Evolutionary conservation across 2,329 filamentous ascomycete genomes (phyloP).

Genomic region (Botrytis medusae): DNA sequence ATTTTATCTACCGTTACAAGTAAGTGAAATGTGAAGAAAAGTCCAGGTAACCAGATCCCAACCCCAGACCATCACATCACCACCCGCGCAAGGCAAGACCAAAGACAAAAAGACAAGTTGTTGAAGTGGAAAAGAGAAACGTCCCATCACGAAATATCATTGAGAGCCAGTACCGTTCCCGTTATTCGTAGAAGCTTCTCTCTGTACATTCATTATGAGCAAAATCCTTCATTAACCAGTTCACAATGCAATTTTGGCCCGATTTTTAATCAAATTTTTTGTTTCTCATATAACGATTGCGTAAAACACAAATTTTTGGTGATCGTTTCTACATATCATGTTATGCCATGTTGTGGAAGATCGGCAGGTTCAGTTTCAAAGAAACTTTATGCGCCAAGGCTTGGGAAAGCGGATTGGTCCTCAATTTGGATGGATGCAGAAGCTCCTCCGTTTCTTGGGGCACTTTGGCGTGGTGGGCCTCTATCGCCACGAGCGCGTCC

Average conservation of each 20-base stretch:
- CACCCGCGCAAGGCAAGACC: constrained; percentile 2
- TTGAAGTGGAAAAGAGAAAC: background rate
- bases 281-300: constrained; percentile 20
- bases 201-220: background rate
- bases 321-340: constrained; percentile 27
- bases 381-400: constrained; percentile 47
- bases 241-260: constrained; percentile 16
- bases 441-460: constrained; percentile 39
- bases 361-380: constrained; percentile 27
- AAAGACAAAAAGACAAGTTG: constrained; percentile 7
- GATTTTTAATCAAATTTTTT: constrained; percentile 18
- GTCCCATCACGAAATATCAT: background rate
- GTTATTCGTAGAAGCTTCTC: background rate
- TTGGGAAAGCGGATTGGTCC: constrained; percentile 54
- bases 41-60: background rate
- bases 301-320: constrained; percentile 18
- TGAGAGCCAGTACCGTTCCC: constrained; percentile 3
- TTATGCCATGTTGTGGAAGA: constrained; percentile 23
- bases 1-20: constrained; percentile 31
- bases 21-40: constrained; percentile 20
- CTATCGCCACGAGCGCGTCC: constrained; percentile 48
- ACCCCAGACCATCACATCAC: background rate
- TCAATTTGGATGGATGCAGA: constrained; percentile 47
- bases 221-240: constrained; percentile 8
- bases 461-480: constrained; percentile 43